Evolutionary conservation across 345 rosid species (phyloP).

Genomic region (Schrenkiella parvula): DNA sequence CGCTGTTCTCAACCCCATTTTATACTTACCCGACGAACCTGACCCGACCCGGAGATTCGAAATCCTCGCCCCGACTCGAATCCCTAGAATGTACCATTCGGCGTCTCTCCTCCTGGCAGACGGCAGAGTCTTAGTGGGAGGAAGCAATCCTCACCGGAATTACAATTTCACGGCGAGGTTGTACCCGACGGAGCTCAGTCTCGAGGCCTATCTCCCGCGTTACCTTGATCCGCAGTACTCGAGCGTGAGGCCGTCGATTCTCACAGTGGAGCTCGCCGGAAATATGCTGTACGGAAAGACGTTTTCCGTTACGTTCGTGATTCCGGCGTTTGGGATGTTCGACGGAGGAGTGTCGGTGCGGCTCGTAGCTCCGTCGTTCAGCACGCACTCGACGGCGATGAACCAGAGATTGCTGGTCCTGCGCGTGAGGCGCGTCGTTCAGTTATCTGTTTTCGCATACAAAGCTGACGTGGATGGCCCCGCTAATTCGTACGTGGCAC

Average conservation of each 20-base stretch:
- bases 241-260: conserved; percentile 51
- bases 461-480: conserved; percentile 51
- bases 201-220: conserved; percentile 71
- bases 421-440: conserved; percentile 38
- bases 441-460: conserved; percentile 38
- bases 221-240: conserved; percentile 45
- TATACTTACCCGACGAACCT: conserved; percentile 47
- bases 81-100: conserved; percentile 81
- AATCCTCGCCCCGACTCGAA: conserved; percentile 43
- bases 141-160: conserved; percentile 72
- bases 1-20: conserved; percentile 66
- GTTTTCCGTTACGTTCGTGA: conserved; percentile 41
- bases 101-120: conserved; percentile 63
- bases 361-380: conserved; percentile 58
- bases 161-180: conserved; percentile 65
- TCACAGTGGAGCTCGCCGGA: conserved; percentile 43
- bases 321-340: conserved; percentile 25
- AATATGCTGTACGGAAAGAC: conserved; percentile 37
- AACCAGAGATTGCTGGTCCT: conserved; percentile 62
- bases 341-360: conserved; percentile 34
- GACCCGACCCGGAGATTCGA: conserved; percentile 49
- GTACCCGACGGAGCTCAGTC: conserved; percentile 71
- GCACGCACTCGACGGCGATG: conserved; percentile 67
- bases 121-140: conserved; percentile 77
- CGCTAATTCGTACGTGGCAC: conserved; percentile 42